Evolutionary conservation across 805 yeast species (phyloP).

Genomic region (Metschnikowia cubensis): DNA sequence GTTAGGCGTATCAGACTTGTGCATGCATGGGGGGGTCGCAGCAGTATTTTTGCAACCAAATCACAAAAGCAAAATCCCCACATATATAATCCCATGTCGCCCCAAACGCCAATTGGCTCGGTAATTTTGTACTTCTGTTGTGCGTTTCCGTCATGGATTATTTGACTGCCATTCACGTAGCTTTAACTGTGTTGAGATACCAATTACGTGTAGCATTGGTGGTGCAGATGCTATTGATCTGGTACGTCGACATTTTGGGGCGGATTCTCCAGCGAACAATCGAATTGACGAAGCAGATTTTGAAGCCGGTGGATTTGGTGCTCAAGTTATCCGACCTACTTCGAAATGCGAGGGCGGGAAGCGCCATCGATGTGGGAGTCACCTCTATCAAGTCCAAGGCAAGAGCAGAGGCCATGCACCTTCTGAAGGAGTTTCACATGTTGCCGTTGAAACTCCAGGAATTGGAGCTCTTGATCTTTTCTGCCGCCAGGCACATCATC

Average conservation of each 20-base stretch:
- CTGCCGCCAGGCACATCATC: not conserved
- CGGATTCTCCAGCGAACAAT: not conserved
- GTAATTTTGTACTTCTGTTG: not conserved
- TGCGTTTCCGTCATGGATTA: not conserved
- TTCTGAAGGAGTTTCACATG: conserved; percentile 4
- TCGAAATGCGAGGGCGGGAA: not conserved
- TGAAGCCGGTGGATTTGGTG: not conserved
- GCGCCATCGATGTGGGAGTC: not conserved
- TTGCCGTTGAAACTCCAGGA: conserved; percentile 4
- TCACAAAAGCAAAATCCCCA: not conserved
- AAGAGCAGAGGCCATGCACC: not conserved
- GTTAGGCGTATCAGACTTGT: not conserved
- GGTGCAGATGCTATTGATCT: not conserved
- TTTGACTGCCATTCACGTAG: conserved; percentile 1
- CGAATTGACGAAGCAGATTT: not conserved
- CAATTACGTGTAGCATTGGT: not conserved
- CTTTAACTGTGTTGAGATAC: not conserved
- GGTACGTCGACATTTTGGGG: conserved; percentile 2
- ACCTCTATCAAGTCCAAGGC: not conserved
- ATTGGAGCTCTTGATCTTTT: not conserved
- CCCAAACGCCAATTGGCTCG: not conserved
- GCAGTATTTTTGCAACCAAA: not conserved
- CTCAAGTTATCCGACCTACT: not conserved
- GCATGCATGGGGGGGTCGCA: not conserved
- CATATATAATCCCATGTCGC: not conserved